Evolutionary conservation across 2,329 filamentous ascomycete species (phyloP).

Genomic region (Rhynchosporium graminicola): DNA sequence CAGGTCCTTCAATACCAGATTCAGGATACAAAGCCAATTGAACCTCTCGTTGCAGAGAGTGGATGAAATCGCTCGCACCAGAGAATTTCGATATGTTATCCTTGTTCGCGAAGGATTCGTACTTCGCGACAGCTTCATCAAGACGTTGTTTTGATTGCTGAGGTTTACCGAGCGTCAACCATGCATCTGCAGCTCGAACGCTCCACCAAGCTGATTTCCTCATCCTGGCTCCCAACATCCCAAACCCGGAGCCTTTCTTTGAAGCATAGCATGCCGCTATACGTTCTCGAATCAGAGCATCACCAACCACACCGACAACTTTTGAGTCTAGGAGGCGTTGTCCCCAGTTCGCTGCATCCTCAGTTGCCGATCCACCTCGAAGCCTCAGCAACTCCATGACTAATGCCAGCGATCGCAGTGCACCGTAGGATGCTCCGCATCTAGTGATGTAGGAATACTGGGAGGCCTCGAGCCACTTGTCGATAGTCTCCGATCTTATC

Average conservation of each 20-base stretch:
- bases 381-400: constrained; percentile 80
- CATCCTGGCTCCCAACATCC: constrained; percentile 68
- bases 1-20: constrained; percentile 33
- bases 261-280: constrained; percentile 81
- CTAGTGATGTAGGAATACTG: constrained; percentile 91
- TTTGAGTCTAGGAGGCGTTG: constrained; percentile 76
- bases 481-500: constrained; percentile 75
- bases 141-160: constrained; percentile 78
- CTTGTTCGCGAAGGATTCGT: constrained; percentile 51
- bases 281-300: constrained; percentile 82
- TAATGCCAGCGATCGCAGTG: constrained; percentile 74
- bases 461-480: constrained; percentile 85
- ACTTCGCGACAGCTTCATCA: constrained; percentile 63
- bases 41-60: constrained; percentile 48
- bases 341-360: constrained; percentile 86
- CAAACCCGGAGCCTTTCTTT: constrained; percentile 65
- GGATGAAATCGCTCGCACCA: constrained; percentile 54
- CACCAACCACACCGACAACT: constrained; percentile 72
- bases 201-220: constrained; percentile 92
- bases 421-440: constrained; percentile 76
- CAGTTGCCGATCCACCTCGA: constrained; percentile 75
- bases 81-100: constrained; percentile 55
- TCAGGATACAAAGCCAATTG: constrained; percentile 39
- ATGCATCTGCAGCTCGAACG: constrained; percentile 78
- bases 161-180: constrained; percentile 75